Evolutionary conservation across 768 basidiomycete species (phyloP), one percentile per base, ranked within the genome.

Genomic region (Mrakia blollopis): DNA sequence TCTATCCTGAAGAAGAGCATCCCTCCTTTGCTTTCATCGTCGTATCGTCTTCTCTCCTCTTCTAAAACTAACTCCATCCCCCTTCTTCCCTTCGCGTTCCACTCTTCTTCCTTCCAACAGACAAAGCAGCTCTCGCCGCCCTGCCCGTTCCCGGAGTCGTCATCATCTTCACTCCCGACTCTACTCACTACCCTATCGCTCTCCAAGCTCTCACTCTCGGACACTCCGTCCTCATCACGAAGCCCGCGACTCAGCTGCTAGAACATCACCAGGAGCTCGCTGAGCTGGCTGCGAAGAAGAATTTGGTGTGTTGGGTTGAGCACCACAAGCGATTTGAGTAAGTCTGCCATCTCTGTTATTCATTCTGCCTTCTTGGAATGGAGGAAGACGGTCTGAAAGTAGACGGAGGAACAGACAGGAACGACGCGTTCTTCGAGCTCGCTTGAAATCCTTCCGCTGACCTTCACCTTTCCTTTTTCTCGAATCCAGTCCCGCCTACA

Each of bases 291-390:
- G 88, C 87, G 80, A 88, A 91, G 83, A 87, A 93, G 82, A 89
- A 90, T 68, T 90, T 95, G 28, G 87, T 93, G 3, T 93, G 92
- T 84, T 93, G 92, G 82, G 94, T 96, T n/a, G 94, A 97, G 83
- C 93, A 96, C 76, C 92, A 94, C 85, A 94, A 93, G 83, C 88
- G 92, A 78, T 85, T 82, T 80, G 94, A 96, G 47, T 50, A 18
- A 50, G 47, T 44, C n/a, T n/a, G n/a, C n/a, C n/a, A n/a, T n/a
- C 7, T 44, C 44, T 9, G 5, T 44, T 44, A 2, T 11, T 44
- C n/a, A n/a, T n/a, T n/a, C n/a, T n/a, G n/a, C n/a, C n/a, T 44
- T 44, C 11, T 44, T 13, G 44, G 11, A 14, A 44, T 6, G 44
- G 44, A 9, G 10, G 44, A 14, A 41, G 39, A n/a, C n/a, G 39